Percentiles rank a stretch among this genome's conserved stretches.
phyloP scores from a whole-genome alignment of 2,329 filamentous ascomycete genomes.

The Tolypocladium sp. region DNA sequence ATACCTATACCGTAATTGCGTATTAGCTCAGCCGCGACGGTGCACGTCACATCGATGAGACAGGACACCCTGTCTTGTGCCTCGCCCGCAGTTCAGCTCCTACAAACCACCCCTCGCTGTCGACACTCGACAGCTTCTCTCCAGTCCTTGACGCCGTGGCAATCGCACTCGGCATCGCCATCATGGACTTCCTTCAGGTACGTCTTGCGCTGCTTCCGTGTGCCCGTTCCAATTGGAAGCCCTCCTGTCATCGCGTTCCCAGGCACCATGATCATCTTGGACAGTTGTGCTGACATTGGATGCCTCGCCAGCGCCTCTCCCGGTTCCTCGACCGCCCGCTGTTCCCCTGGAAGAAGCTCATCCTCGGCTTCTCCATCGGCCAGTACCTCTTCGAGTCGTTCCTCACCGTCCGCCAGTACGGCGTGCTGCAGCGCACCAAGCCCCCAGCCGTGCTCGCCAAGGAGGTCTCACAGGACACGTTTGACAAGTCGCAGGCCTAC shows the following conservation, averaged over 20 bases:
- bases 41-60: slow-evolving; percentile 1
- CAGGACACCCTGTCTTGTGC: neutral
- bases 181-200: slow-evolving; percentile 40
- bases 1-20: neutral
- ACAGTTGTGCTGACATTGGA: neutral
- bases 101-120: neutral
- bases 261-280: neutral
- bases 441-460: slow-evolving; percentile 80
- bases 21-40: neutral
- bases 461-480: slow-evolving; percentile 83
- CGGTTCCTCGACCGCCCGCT: slow-evolving; percentile 80
- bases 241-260: neutral
- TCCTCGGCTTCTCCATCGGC: slow-evolving; percentile 86
- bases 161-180: slow-evolving; percentile 8
- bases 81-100: neutral
- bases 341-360: slow-evolving; percentile 96
- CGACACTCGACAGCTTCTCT: neutral
- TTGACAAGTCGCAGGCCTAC: slow-evolving; percentile 93
- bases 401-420: slow-evolving; percentile 83
- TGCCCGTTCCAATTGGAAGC: neutral
- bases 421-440: slow-evolving; percentile 68
- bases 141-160: neutral
- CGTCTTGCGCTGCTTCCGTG: neutral
- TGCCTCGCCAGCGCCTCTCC: slow-evolving; percentile 55
- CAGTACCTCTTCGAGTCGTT: slow-evolving; percentile 88